Evolutionary conservation across 805 yeast genomes (phyloP).

Genomic region (Candida khao-thaluensis): DNA sequence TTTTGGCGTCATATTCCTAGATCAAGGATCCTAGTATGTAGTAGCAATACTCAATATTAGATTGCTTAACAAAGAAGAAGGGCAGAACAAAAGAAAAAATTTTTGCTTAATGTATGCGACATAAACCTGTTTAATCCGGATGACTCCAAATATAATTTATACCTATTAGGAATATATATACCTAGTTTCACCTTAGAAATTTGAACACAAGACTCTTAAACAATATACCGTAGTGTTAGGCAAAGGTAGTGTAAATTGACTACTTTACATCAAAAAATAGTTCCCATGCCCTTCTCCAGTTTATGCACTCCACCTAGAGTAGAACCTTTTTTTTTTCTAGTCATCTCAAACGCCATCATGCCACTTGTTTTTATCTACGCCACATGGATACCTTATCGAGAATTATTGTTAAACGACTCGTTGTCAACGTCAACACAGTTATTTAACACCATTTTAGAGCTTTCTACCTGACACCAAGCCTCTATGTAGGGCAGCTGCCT

Average conservation of each 20-base stretch:
- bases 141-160: not conserved
- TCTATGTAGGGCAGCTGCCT: too few species aligned
- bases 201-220: not conserved
- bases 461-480: too few species aligned
- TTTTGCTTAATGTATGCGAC: not conserved
- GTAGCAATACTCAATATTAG: too few species aligned
- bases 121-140: conserved; percentile 3
- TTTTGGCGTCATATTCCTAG: not conserved
- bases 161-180: conserved; percentile 3
- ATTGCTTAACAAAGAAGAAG: conserved; percentile 2
- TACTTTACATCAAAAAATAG: too few species aligned
- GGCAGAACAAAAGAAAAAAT: not conserved
- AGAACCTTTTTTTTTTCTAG: too few species aligned
- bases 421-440: too few species aligned
- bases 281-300: not conserved
- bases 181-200: conserved; percentile 2
- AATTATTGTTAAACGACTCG: too few species aligned
- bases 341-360: not conserved
- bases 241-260: too few species aligned
- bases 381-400: not conserved
- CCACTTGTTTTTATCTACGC: not conserved
- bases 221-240: too few species aligned
- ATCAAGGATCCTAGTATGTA: not conserved
- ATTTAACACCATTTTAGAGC: too few species aligned
- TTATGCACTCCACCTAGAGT: not conserved